Evolutionary conservation across 2,329 filamentous ascomycete species (phyloP).

Genomic region (Neonectria hederae): DNA sequence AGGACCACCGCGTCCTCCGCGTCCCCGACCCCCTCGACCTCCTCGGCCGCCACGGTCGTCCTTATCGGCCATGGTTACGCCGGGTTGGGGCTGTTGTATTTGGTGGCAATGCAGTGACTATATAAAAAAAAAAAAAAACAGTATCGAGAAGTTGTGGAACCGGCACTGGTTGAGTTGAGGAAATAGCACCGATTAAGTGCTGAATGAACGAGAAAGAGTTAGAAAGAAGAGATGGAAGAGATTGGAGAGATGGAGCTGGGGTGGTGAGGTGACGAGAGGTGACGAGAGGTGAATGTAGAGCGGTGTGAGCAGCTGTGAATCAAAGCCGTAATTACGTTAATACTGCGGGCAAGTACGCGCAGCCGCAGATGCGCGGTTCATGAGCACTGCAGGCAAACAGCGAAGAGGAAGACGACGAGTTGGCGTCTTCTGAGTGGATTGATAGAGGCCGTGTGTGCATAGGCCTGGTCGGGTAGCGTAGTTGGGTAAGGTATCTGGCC

Average conservation of each 20-base stretch:
- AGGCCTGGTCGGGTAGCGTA: not conserved
- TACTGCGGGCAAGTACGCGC: not conserved
- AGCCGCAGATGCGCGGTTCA: not conserved
- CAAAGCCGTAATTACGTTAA: not conserved
- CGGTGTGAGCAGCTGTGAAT: not conserved
- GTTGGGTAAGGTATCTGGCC: not conserved
- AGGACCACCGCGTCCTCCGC: conserved; percentile 21
- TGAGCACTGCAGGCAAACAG: not conserved
- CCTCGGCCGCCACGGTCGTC: conserved; percentile 41
- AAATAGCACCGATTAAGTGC: not conserved
- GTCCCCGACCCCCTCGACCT: conserved; percentile 18
- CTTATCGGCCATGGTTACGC: conserved; percentile 41
- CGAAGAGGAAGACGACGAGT: not conserved
- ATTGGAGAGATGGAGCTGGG: not conserved
- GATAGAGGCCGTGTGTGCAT: not conserved
- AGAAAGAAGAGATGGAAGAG: not conserved
- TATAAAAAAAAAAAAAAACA: not conserved
- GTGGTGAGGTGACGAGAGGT: not conserved
- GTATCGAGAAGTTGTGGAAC: not conserved
- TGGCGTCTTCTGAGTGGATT: not conserved
- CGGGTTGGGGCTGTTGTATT: not conserved
- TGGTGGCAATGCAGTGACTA: not conserved
- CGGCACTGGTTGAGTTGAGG: not conserved
- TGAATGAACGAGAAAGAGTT: not conserved
- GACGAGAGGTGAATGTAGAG: not conserved